Evolutionary conservation across 306 rosid genomes (phyloP), one percentile per base, ranked within the genome.

Genomic region (Pachyrhizus erosus): DNA sequence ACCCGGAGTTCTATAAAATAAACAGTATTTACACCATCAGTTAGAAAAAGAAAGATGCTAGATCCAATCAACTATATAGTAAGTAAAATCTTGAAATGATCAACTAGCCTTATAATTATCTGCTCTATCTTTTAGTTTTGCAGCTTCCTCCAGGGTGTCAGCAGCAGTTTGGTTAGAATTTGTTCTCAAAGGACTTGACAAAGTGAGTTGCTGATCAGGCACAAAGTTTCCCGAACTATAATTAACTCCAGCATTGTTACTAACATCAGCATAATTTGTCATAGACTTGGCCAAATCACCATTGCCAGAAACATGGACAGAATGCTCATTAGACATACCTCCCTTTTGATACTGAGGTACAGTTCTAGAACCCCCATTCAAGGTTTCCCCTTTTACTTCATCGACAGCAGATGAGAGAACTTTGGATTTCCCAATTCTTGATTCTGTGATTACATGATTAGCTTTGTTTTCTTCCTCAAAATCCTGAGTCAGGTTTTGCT

Each of bases 21-120:
- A 29, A 77, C 21, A 55, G 60, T 57, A 82, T 58, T 49, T 39
- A 73, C 21, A 79, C 23, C 54, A 82, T 20, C 23, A 57, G 77
- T 78, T 65, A 60, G 49, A 43, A 69, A 61, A 78, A 33, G 61
- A 57, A 48, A 82, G 33, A 52, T 54, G 43, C n/a, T 55, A 76
- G 26, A 70, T 61, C 83, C 64, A 85, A 60, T 67, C 49, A 79
- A 64, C 48, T 9, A 78, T 52, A 86, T 33, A 70, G 51, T 23
- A 73, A 81, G 82, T 52, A 23, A 87, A 83, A 77, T 78, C 48
- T 46, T 66, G 76, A 55, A 48, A 78, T 71, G 80, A 60, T 83
- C 69, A 85, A 76, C 34, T 78, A 78, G 92, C 98, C 98, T 94
- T 94, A 17, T 74, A 86, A 52, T 76, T 80, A 80, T 90, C 92